Conservation (phyloP, 495 filamentous ascomycete genomes). For the Viridothelium virens region DNA sequence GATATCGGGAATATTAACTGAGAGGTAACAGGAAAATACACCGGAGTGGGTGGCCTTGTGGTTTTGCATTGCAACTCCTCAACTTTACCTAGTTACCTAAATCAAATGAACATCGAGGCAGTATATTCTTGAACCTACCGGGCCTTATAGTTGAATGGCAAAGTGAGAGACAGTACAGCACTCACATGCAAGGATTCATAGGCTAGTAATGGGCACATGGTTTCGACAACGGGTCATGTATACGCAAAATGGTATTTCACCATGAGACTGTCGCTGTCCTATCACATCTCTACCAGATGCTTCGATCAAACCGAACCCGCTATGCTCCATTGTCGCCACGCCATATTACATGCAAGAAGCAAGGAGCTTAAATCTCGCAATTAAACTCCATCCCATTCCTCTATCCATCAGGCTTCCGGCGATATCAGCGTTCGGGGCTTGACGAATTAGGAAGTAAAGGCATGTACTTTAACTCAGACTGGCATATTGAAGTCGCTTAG, state of each 20-base stretch:
- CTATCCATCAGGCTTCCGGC: background rate
- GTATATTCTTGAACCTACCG: no score
- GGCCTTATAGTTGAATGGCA: background rate
- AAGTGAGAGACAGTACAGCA: background rate
- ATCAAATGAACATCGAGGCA: no score
- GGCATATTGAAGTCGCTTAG: slow-evolving; percentile 6
- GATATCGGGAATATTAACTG: slow-evolving; percentile 65
- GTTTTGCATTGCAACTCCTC: background rate
- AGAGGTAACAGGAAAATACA: slow-evolving; percentile 20
- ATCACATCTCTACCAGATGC: background rate
- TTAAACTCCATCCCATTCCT: background rate
- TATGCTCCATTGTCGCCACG: background rate
- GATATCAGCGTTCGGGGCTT: background rate
- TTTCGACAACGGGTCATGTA: no score
- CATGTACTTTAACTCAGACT: background rate
- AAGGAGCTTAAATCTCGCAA: background rate
- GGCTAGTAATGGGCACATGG: no score
- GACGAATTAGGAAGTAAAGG: background rate
- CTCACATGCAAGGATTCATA: background rate
- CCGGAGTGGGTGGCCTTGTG: background rate
- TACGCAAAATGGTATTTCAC: no score
- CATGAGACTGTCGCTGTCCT: background rate
- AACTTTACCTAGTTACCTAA: background rate
- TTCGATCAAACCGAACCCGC: background rate
- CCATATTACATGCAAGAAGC: background rate